These are phyloP conservation scores for Pestalotiopsis fici DNA, from an alignment of 2,329 filamentous ascomycete species.

Conservation along the genomic window DNA sequence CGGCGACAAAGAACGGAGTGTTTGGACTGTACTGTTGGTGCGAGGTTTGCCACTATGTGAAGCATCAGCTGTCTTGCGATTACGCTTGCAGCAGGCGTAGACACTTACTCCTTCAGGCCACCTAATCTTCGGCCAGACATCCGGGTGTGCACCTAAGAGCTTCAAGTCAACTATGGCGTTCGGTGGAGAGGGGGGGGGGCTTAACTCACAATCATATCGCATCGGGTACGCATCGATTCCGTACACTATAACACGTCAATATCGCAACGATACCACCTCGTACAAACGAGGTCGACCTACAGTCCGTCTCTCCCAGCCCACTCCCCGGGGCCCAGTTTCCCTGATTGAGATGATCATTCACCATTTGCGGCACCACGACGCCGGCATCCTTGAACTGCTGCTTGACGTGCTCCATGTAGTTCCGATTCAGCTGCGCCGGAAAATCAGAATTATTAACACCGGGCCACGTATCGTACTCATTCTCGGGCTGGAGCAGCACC, in stretches of 20 bases:
- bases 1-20: conserved; percentile 53
- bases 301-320: background rate
- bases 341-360: conserved; percentile 61
- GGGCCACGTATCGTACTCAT: conserved; percentile 72
- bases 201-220: background rate
- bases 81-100: too few species aligned
- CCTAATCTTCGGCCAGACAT: conserved; percentile 56
- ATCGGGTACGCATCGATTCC: conserved; percentile 1
- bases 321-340: conserved; percentile 45
- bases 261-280: background rate
- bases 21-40: conserved; percentile 49
- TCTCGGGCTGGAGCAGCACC: conserved; percentile 79
- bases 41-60: conserved; percentile 53
- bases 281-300: background rate
- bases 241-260: background rate
- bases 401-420: conserved; percentile 65
- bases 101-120: conserved; percentile 52
- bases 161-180: background rate
- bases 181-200: too few species aligned
- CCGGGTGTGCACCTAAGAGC: conserved; percentile 36
- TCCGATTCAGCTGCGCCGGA: conserved; percentile 50
- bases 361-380: conserved; percentile 40
- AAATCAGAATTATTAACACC: conserved; percentile 69
- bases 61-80: too few species aligned
- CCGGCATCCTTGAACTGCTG: conserved; percentile 66